Base-by-base conservation (phyloP, 495 filamentous ascomycete species). In the Cercophora scortea region DNA sequence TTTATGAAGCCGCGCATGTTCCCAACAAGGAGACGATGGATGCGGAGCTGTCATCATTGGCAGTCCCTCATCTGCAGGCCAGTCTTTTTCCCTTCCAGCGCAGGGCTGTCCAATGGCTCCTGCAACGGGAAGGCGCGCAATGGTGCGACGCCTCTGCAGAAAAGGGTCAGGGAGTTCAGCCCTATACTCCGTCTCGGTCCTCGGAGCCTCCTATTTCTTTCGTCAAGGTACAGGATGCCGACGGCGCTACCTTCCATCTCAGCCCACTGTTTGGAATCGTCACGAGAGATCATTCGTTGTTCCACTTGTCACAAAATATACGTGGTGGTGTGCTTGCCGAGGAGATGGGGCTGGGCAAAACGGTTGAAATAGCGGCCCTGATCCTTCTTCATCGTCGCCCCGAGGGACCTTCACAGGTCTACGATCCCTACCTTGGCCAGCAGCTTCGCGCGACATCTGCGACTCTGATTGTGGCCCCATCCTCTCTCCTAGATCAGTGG, bases 281-380 rank as follows among this genome's bases (percentile, higher is more conserved):
- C 9, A 80, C 78, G 1, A 75, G 70, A 8, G 76, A 86, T 63
- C 41, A 74, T 2, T 66, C 65, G 25, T 42, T 66, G 8, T 83
- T 83, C 60, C 49, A 58, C 32, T 64, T 72, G 39, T 59, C 66
- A 8, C 64, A 75, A 43, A 60, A 55, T 2, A 50, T 88, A 32
- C 80, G 74, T 45, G 86, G 86, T 32, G 86, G 86, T 41, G 84
- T 81, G 32, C 76, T 98, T 17, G 89, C 90, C 0, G 92, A 98
- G 66, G 93, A 98, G 68, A 96, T 96, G 93, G 92, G 92, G 0
- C 71, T 98, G 5, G 93, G 93, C 1, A 98, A 98, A 64, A 96
- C 93, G 0, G 80, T 96, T 16, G 93, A 98, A 64, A 76, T 92
- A 47, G 87, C 93, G 43, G 79, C 86, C 2, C 68, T 96, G 16